phyloP scores from a whole-genome alignment of 2,329 filamentous ascomycete species.

The Helotiales sp. region DNA sequence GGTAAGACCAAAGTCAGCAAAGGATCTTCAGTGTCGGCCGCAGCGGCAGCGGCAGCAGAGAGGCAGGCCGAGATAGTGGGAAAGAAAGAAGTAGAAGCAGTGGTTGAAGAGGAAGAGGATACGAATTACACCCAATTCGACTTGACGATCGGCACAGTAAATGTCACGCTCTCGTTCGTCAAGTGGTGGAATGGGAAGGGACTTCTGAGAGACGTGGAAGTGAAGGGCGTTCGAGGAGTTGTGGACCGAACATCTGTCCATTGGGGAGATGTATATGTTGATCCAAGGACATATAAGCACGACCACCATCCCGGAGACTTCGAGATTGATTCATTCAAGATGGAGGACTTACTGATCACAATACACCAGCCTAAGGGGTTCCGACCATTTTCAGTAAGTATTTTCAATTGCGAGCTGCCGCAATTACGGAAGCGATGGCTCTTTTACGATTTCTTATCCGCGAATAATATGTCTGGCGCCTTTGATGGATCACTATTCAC shows the following conservation, averaged over 20 bases:
- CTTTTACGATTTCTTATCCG: conserved; percentile 95
- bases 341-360: conserved; percentile 90
- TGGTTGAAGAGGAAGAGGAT: conserved; percentile 66
- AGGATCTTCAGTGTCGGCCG: conserved; percentile 81
- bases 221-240: conserved; percentile 90
- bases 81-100: conserved; percentile 62
- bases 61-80: conserved; percentile 52
- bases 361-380: conserved; percentile 89
- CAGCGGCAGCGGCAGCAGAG: conserved; percentile 79
- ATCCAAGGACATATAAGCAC: conserved; percentile 85
- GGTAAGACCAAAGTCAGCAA: conserved; percentile 82
- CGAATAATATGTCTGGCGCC: conserved; percentile 93
- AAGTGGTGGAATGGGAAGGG: conserved; percentile 99
- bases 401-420: conserved; percentile 92
- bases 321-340: conserved; percentile 93
- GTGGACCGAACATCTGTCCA: conserved; percentile 84
- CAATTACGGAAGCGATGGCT: conserved; percentile 94
- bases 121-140: conserved; percentile 99
- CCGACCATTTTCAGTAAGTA: conserved; percentile 92
- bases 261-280: conserved; percentile 67
- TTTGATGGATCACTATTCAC: conserved; percentile 96
- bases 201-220: conserved; percentile 84
- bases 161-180: conserved; percentile 94
- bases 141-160: conserved; percentile 89
- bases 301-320: conserved; percentile 91